A percentile compares a stretch with the other conserved stretches of the same genome.
These are phyloP conservation scores for Ustulina deusta DNA, from an alignment of 2,329 filamentous ascomycete species.

Conservation along the genomic window DNA sequence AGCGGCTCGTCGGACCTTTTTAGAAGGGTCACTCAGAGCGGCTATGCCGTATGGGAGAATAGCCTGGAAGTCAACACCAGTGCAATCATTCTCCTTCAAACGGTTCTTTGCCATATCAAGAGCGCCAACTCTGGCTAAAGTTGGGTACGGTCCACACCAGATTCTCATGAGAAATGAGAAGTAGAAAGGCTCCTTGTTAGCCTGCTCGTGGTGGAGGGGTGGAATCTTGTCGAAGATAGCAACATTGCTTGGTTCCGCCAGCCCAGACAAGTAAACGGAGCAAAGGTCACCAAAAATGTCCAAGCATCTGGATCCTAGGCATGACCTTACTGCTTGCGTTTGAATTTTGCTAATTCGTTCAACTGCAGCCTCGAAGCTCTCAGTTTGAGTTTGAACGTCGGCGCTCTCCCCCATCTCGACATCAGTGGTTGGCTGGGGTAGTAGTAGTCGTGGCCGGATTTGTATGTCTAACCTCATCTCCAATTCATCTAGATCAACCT, in stretches of 20 bases:
- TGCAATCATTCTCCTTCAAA: conserved; percentile 64
- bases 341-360: conserved; percentile 48
- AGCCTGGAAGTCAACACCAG: conserved; percentile 76
- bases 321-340: conserved; percentile 58
- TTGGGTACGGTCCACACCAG: conserved; percentile 78
- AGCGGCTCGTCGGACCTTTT: conserved; percentile 80
- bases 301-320: conserved; percentile 63
- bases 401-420: conserved; percentile 59
- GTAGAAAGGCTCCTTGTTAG: conserved; percentile 73
- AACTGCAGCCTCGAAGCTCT: conserved; percentile 47
- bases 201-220: conserved; percentile 65
- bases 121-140: conserved; percentile 75
- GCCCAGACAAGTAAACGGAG: conserved; percentile 64
- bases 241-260: conserved; percentile 53
- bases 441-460: conserved; percentile 68
- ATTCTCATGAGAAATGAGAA: conserved; percentile 81
- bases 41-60: conserved; percentile 84
- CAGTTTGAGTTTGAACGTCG: conserved; percentile 31
- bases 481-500: conserved; percentile 78
- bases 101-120: conserved; percentile 72
- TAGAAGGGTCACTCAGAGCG: conserved; percentile 80
- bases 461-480: conserved; percentile 80
- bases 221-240: conserved; percentile 66
- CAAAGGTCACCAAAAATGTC: conserved; percentile 70
- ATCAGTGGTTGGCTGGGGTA: conserved; percentile 63